Conservation (phyloP, 306 rosid genomes). For the Alnus rubra region DNA sequence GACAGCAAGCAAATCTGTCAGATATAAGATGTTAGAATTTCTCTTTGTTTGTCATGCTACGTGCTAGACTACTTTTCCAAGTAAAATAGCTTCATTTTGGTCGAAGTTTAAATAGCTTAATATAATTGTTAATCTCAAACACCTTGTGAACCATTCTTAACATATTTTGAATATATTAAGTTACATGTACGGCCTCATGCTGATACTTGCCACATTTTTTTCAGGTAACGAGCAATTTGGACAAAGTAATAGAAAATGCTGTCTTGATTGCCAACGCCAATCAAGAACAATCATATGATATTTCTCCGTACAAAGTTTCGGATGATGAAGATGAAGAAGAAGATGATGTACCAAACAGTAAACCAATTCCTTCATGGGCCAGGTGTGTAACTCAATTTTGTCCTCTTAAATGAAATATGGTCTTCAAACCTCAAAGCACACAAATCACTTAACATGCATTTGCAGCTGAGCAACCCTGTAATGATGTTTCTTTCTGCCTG, state of each 20-base stretch:
- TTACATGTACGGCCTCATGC: constrained; percentile 17
- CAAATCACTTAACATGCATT: not conserved
- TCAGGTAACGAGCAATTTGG: constrained; percentile 41
- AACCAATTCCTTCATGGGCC: constrained; percentile 86
- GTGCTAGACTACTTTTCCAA: not conserved
- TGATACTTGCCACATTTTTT: constrained; percentile 25
- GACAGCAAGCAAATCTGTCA: not conserved
- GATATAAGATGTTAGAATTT: not conserved
- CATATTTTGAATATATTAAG: constrained; percentile 2
- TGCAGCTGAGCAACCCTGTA: no score
- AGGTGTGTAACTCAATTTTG: constrained; percentile 50
- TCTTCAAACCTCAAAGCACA: constrained; percentile 1
- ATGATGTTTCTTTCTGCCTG: not conserved
- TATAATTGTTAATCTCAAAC: not conserved
- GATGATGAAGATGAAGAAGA: constrained; percentile 89
- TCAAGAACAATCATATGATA: constrained; percentile 73
- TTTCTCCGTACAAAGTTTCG: constrained; percentile 85
- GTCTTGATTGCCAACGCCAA: constrained; percentile 27
- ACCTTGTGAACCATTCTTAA: not conserved
- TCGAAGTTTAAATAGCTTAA: not conserved
- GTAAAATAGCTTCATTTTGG: not conserved
- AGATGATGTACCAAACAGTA: constrained; percentile 40
- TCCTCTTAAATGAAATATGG: not conserved
- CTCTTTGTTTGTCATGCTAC: not conserved
- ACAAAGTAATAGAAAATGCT: constrained; percentile 34